phyloP scores from a whole-genome alignment of 1,139 yeast genomes.

The Hyphopichia pseudoburtonii region DNA sequence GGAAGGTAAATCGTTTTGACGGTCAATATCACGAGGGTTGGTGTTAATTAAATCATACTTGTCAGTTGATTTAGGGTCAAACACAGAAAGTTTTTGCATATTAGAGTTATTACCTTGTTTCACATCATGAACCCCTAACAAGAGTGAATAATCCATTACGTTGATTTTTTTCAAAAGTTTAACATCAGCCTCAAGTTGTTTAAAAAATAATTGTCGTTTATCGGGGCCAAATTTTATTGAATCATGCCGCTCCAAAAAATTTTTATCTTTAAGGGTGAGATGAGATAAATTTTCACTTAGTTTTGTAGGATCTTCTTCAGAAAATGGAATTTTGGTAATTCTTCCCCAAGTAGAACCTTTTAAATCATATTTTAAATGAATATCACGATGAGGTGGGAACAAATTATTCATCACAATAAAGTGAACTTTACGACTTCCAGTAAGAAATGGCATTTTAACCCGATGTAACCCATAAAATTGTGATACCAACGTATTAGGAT shows the following conservation, averaged over 20 bases:
- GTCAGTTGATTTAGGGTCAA: conserved; percentile 45
- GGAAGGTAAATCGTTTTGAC: conserved; percentile 43
- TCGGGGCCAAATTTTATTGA: conserved; percentile 70
- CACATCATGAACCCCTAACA: conserved; percentile 84
- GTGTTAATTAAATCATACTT: conserved; percentile 46
- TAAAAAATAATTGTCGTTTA: conserved; percentile 57
- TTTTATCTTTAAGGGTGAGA: conserved; percentile 74
- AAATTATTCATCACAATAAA: conserved; percentile 96
- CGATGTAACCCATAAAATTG: conserved; percentile 96
- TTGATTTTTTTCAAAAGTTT: conserved; percentile 66
- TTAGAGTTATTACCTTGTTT: conserved; percentile 50
- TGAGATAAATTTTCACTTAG: conserved; percentile 27
- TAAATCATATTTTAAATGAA: conserved; percentile 83
- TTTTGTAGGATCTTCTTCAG: conserved; percentile 14
- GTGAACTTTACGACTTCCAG: conserved; percentile 75
- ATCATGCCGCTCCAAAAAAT: conserved; percentile 73
- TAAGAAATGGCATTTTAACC: conserved; percentile 74
- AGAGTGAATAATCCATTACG: conserved; percentile 92
- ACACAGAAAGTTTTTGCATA: conserved; percentile 43
- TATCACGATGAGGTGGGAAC: conserved; percentile 91
- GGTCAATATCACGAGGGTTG: conserved; percentile 45
- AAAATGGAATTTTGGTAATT: conserved; percentile 38
- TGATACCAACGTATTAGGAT: conserved; percentile 86
- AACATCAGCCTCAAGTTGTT: conserved; percentile 77
- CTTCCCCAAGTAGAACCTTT: conserved; percentile 95